Conservation (phyloP, 441 rosid species). For the Kokia cookei region DNA sequence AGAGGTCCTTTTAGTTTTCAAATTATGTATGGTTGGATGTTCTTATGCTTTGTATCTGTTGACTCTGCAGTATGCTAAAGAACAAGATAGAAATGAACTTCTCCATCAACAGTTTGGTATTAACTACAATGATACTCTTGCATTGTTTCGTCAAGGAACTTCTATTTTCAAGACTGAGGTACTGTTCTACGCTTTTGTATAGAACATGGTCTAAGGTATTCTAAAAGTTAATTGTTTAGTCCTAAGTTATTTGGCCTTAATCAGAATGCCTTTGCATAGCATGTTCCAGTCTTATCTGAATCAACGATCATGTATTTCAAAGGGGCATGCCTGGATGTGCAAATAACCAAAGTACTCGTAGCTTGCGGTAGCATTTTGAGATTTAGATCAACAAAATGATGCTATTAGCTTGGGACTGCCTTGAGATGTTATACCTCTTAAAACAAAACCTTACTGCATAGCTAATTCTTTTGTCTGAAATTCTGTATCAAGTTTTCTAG, state of each 20-base stretch:
- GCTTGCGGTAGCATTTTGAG: not conserved
- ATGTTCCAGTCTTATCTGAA: not conserved
- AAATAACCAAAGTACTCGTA: not conserved
- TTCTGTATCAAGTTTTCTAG: not conserved
- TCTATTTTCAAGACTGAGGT: conserved; percentile 72
- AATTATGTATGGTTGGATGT: not conserved
- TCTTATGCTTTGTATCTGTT: conserved; percentile 5
- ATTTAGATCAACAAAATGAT: not conserved
- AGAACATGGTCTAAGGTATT: not conserved
- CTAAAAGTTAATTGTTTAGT: not conserved
- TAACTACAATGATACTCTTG: conserved; percentile 67
- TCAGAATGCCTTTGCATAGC: not conserved
- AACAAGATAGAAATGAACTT: conserved; percentile 82
- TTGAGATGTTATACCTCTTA: not conserved
- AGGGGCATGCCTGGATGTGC: not conserved
- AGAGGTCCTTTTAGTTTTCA: not conserved
- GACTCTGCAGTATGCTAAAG: conserved; percentile 57
- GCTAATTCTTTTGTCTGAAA: not conserved
- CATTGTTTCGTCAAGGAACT: conserved; percentile 84
- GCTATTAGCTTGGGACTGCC: not conserved
- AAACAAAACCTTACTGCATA: not conserved
- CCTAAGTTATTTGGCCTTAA: not conserved
- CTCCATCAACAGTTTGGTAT: conserved; percentile 73
- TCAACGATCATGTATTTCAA: not conserved
- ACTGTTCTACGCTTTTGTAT: conserved; percentile 4